Evolutionary conservation across 2,329 filamentous ascomycete species (phyloP), one percentile per base, ranked within the genome.

Genomic region (Phaeosphaeriaceae sp.): DNA sequence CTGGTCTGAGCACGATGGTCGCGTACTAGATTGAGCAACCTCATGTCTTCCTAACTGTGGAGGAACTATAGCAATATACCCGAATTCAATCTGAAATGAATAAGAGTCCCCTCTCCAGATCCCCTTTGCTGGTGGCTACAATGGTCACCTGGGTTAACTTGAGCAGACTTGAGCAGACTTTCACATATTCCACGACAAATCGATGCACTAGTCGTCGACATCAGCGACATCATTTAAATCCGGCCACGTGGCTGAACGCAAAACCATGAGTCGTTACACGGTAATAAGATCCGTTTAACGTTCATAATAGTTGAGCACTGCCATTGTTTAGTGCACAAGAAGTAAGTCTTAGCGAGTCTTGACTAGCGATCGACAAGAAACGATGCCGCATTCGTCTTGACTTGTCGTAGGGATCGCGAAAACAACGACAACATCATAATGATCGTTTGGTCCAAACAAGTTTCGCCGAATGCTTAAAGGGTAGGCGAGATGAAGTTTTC

Each of bases 1-100:
- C 91, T 62, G 91, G 91, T 0, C 76, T 94, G 67, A 85, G 79
- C 52, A 76, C 80, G 1, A 83, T 86, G 81, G 85, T 94, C 57
- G 89, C 91, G 1, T 94, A 89, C 68, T 93, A 86, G 48, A 22
- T 22, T 45, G 42, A 45, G 19, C 19, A 45, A 5, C 5, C 19
- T 15, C 19, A 22, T 21, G 21, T 45, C 42, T 17, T 45, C 19
- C n/a, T 7, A 22, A 19, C 11, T 20, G 21, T 22, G 17, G 36
- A 40, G 17, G 36, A n/a, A 13, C 36, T 2, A n/a, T 40, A 40
- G 36, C 36, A 40, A 40, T 40, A 40, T 40, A 40, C 36, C 36
- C 36, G 36, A 40, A 40, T 17, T 40, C 17, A 40, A n/a, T 17
- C 36, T 40, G 17, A 3, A n/a, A 40, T 17, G 17, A n/a, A 40